A percentile compares a stretch with the other conserved stretches of the same genome.
These are phyloP conservation scores for Aspergillus jensenii DNA, from an alignment of 2,329 filamentous ascomycete species.

Conservation along the genomic window DNA sequence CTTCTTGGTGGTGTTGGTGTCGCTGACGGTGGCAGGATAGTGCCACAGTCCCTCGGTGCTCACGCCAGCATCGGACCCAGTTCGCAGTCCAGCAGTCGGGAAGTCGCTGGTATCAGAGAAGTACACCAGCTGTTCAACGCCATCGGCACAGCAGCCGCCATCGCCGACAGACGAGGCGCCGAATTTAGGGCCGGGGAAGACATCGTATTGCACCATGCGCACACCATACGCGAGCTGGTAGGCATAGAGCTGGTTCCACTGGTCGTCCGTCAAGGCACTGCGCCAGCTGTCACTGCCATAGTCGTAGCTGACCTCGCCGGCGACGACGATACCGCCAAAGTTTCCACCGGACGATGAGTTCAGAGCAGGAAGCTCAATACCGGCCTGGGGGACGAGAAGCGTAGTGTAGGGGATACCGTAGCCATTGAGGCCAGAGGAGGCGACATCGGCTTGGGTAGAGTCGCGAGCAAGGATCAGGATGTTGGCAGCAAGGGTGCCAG, in stretches of 20 bases:
- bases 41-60: conserved; percentile 57
- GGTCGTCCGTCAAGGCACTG: conserved; percentile 56
- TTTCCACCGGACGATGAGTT: conserved; percentile 54
- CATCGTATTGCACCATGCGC: conserved; percentile 61
- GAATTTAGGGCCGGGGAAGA: conserved; percentile 54
- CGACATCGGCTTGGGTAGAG: conserved; percentile 47
- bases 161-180: conserved; percentile 41
- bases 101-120: conserved; percentile 58
- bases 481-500: conserved; percentile 38
- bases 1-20: conserved; percentile 54
- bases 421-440: conserved; percentile 56
- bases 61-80: conserved; percentile 42
- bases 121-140: conserved; percentile 53
- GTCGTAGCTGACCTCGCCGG: conserved; percentile 56
- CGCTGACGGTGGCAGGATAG: conserved; percentile 57
- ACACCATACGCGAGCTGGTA: conserved; percentile 61
- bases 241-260: conserved; percentile 57
- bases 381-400: conserved; percentile 54
- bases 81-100: conserved; percentile 55
- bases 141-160: conserved; percentile 48
- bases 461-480: conserved; percentile 59
- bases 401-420: conserved; percentile 62
- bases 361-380: conserved; percentile 52
- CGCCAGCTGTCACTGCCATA: conserved; percentile 47
- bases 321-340: conserved; percentile 59